Evolutionary conservation across 2,329 filamentous ascomycete genomes (phyloP).

Genomic region (Aspergillus brasiliensis): DNA sequence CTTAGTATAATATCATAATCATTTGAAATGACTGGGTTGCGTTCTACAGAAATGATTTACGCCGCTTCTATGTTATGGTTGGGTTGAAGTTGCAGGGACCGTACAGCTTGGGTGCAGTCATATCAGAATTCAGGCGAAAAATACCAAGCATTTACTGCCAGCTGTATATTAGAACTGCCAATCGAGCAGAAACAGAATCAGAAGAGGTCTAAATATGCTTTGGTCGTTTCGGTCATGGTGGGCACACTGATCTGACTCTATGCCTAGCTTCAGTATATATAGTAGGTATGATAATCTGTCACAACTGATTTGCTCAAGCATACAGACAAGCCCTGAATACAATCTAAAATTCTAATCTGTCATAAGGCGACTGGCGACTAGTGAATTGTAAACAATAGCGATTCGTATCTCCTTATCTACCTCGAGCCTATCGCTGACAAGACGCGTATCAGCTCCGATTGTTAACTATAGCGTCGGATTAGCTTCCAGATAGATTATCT

Average conservation of each 20-base stretch:
- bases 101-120: background rate
- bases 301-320: too few relatives aligned
- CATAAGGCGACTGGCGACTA: background rate
- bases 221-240: background rate
- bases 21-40: conserved; percentile 17
- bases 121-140: background rate
- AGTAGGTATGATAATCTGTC: too few relatives aligned
- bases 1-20: conserved; percentile 40
- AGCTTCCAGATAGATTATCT: background rate
- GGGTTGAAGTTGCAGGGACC: background rate
- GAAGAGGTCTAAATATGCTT: background rate
- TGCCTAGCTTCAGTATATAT: too few relatives aligned
- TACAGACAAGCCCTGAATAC: too few relatives aligned
- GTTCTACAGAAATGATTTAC: background rate
- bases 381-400: too few relatives aligned
- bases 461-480: background rate
- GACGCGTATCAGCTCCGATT: background rate
- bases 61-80: background rate
- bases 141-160: background rate
- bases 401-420: background rate
- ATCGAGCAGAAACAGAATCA: background rate
- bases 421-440: background rate
- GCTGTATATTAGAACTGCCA: background rate
- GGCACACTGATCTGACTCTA: background rate
- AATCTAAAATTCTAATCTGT: too few relatives aligned